Evolutionary conservation across 225 moss, liverwort and hornwort genomes (phyloP).

Genomic region (Rhytidiadelphus loreus): DNA sequence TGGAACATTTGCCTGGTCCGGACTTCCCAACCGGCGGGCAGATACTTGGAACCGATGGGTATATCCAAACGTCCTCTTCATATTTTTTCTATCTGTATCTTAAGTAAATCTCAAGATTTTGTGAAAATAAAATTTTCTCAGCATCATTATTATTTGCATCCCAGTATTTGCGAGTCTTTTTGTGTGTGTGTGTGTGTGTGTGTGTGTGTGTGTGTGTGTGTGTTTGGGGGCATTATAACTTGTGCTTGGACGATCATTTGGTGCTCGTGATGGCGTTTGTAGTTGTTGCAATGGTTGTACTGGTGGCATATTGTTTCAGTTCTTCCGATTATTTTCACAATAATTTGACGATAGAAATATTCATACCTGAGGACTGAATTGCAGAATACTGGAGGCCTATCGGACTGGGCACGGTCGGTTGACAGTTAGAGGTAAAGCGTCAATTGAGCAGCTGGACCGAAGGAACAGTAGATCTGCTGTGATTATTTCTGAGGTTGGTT

Average conservation of each 20-base stretch:
- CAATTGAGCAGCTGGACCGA: constrained; percentile 86
- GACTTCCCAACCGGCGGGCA: constrained; percentile 95
- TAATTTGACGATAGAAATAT: not conserved
- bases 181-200: not conserved
- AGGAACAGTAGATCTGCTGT: constrained; percentile 80
- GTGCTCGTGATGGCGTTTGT: not conserved
- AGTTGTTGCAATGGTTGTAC: not conserved
- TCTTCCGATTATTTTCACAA: not conserved
- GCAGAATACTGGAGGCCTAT: constrained; percentile 84
- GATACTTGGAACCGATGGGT: constrained; percentile 83
- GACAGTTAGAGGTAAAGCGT: constrained; percentile 79
- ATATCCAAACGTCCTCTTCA: not conserved
- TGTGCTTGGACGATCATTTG: not conserved
- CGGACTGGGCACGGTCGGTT: constrained; percentile 87
- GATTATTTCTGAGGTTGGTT: constrained; percentile 74
- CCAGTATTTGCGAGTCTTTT: not conserved
- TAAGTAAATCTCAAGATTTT: not conserved
- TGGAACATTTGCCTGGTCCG: constrained; percentile 96
- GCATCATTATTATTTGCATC: not conserved
- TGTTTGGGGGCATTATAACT: not conserved
- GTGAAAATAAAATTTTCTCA: not conserved
- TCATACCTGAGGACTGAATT: not conserved
- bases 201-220: not conserved
- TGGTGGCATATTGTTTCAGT: not conserved
- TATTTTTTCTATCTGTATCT: not conserved